Base-by-base conservation (phyloP, 2,329 filamentous ascomycete genomes). In the Fusarium chuoi region DNA sequence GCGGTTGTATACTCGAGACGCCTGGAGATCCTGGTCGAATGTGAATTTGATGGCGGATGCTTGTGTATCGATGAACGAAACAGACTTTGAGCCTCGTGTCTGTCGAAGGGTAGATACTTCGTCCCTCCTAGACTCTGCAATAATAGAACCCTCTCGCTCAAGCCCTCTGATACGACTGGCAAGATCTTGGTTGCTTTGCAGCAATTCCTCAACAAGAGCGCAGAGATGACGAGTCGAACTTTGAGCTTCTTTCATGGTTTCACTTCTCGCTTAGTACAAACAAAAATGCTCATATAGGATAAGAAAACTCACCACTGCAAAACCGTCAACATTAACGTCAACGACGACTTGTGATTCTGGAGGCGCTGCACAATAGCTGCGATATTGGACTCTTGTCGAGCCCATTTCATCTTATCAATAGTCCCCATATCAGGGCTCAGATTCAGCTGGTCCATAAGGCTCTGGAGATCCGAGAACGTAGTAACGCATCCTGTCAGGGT, bases 261-360 rank as follows among this genome's bases (percentile, higher is more conserved):
- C 45, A 12, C 45, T 48, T 8, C 9, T 30, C 6, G 0, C 5
- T 48, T 48, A 48, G 45, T n/a, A 48, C 4, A 48, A 15, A 2
- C 14, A 30, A 12, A 30, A 12, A 3, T 6, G 14, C 3, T 2
- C 0, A 4, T 0, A 8, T 8, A 48, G 3, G 0, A 5, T 11
- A 15, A 9, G 13, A 30, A 48, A n/a, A 17, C 45, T 30, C 45
- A 48, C 45, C 45, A 48, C 14, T 48, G 45, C 5, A 48, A 48
- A 6, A 48, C 26, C 7, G 45, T n/a, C 20, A 48, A 48, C 45
- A 48, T 30, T 20, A 48, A 30, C 4, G 45, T 48, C 14, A 48
- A 2, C 3, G 26, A 48, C 2, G 14, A 30, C 5, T 48, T 48
- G 20, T 48, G 45, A n/a, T 48, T 48, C 6, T 30, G 45, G 4